phyloP scores from a whole-genome alignment of 2,329 filamentous ascomycete species.

The Ceratocystiopsis sp. region DNA sequence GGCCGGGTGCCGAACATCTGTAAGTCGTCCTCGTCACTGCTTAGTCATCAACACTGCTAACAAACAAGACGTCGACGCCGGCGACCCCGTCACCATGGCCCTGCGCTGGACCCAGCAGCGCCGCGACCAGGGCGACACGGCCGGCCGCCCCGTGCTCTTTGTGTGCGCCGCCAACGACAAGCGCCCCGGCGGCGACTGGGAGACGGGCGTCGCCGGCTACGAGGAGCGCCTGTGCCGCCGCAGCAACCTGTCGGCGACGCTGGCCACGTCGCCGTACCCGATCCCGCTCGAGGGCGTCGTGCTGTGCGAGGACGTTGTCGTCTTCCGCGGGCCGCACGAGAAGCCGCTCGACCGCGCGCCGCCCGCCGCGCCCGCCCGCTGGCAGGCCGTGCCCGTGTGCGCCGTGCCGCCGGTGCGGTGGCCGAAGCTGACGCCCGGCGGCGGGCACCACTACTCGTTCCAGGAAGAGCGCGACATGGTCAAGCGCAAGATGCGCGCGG shows the following conservation, averaged over 20 bases:
- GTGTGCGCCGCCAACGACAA: slow-evolving; percentile 64
- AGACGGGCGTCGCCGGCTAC: slow-evolving; percentile 41
- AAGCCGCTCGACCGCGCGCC: slow-evolving; percentile 50
- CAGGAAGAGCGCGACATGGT: slow-evolving; percentile 53
- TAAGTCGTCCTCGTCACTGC: slow-evolving; percentile 6
- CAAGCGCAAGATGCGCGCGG: slow-evolving; percentile 53
- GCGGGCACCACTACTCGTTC: slow-evolving; percentile 57
- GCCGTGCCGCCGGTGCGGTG: slow-evolving; percentile 55
- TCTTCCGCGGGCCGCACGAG: slow-evolving; percentile 56
- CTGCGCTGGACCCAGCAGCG: slow-evolving; percentile 44
- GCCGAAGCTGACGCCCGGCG: slow-evolving; percentile 53
- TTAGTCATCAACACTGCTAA: not conserved
- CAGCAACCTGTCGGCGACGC: slow-evolving; percentile 54
- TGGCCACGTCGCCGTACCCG: slow-evolving; percentile 53
- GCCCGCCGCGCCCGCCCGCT: slow-evolving; percentile 31
- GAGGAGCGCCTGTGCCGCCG: slow-evolving; percentile 59
- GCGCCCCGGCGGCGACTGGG: slow-evolving; percentile 65
- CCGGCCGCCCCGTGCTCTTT: slow-evolving; percentile 46
- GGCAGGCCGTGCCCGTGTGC: slow-evolving; percentile 49
- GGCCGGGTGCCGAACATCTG: slow-evolving; percentile 26
- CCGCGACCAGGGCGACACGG: too few species aligned
- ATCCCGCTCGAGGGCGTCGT: slow-evolving; percentile 54
- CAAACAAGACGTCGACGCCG: slow-evolving; percentile 28
- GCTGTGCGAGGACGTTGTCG: slow-evolving; percentile 52
- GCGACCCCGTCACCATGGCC: slow-evolving; percentile 43